Conservation (phyloP, 2,329 filamentous ascomycete species). For the Aureobasidium sp. region DNA sequence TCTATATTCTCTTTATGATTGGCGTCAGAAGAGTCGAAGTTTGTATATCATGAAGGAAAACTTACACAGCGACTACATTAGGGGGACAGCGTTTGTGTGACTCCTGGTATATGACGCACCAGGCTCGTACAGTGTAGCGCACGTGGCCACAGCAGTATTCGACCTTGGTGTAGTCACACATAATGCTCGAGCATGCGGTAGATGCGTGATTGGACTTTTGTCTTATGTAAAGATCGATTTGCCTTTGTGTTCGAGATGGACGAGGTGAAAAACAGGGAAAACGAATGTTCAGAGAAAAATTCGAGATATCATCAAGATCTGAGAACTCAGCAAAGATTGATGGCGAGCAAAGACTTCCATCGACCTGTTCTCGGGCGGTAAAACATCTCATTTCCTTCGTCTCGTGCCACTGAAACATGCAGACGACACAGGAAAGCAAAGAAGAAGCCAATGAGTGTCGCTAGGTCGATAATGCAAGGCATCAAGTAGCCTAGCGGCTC, state of each 20-base stretch:
- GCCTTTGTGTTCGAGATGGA: too few species aligned
- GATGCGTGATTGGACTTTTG: too few species aligned
- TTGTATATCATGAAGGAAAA: neutral
- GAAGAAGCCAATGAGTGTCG: too few species aligned
- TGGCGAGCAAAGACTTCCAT: neutral
- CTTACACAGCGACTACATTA: constrained; percentile 48
- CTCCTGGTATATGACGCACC: constrained; percentile 47
- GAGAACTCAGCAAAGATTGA: neutral
- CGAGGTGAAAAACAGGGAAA: too few species aligned
- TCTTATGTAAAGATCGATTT: too few species aligned
- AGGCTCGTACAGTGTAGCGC: constrained; percentile 49
- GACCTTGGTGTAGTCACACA: constrained; percentile 56
- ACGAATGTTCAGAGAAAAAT: too few species aligned
- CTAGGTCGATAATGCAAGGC: too few species aligned
- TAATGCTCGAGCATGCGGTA: constrained; percentile 23
- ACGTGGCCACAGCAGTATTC: constrained; percentile 50
- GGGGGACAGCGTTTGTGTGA: constrained; percentile 50
- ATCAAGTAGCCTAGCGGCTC: too few species aligned
- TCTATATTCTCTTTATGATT: constrained; percentile 36
- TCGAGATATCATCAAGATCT: too few species aligned
- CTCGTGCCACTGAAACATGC: neutral
- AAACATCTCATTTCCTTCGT: neutral
- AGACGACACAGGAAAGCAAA: neutral
- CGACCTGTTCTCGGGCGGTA: neutral
- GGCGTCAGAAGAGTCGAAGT: neutral